phyloP scores from a whole-genome alignment of 2,329 filamentous ascomycete species.

The Beauveria pseudobassiana region DNA sequence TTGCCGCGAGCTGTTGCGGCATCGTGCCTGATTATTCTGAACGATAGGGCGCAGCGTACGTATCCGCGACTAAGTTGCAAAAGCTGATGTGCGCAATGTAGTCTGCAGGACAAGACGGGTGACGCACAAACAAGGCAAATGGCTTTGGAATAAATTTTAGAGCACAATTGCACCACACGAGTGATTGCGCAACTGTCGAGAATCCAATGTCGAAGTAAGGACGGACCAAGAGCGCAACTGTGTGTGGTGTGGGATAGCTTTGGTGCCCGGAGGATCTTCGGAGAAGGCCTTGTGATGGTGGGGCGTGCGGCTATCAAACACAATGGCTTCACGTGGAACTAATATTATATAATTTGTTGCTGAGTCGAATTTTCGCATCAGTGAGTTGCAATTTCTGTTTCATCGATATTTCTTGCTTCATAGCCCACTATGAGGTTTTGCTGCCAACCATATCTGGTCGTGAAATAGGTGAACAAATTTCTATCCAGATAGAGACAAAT shows the following conservation, averaged over 20 bases:
- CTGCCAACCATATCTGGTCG: not conserved
- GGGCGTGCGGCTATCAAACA: not conserved
- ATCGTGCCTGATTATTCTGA: constrained; percentile 24
- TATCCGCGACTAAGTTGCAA: not conserved
- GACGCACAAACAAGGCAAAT: not conserved
- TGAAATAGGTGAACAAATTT: not conserved
- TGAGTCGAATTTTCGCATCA: no score
- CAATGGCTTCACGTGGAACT: not conserved
- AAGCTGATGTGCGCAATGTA: not conserved
- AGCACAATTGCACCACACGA: not conserved
- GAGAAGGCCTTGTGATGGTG: not conserved
- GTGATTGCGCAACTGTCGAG: not conserved
- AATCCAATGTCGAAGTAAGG: constrained; percentile 7
- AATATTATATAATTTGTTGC: no score
- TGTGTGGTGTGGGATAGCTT: constrained; percentile 1
- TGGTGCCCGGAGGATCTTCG: constrained; percentile 12
- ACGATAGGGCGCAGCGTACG: constrained; percentile 5
- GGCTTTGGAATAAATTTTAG: not conserved
- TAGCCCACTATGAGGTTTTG: not conserved
- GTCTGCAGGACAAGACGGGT: not conserved
- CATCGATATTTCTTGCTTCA: no score
- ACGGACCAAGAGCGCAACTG: constrained; percentile 1
- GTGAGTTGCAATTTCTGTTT: no score
- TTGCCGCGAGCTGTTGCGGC: constrained; percentile 70
- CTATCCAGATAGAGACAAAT: not conserved